These are phyloP conservation scores for Calcarisporium arbuscula DNA, from an alignment of 2,329 filamentous ascomycete genomes.

Conservation along the genomic window DNA sequence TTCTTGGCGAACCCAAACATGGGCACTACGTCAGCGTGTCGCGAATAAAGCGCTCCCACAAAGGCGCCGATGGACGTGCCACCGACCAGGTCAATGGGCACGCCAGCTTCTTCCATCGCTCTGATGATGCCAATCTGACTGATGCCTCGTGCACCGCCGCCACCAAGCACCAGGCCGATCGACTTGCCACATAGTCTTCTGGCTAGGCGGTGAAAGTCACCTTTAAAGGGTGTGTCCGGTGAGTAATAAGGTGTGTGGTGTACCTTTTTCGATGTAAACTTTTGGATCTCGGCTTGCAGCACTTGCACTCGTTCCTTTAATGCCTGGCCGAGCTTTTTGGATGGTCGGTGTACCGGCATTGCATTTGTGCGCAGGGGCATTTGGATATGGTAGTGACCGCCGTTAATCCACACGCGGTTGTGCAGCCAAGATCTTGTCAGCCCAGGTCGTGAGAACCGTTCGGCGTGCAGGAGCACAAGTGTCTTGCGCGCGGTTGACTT, in stretches of 20 bases:
- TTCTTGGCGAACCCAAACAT: conserved; percentile 97
- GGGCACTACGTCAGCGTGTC: conserved; percentile 92
- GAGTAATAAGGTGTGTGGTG: conserved; percentile 85
- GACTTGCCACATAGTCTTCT: conserved; percentile 88
- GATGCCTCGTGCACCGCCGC: conserved; percentile 86
- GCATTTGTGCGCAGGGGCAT: conserved; percentile 79
- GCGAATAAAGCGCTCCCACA: conserved; percentile 89
- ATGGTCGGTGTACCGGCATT: conserved; percentile 68
- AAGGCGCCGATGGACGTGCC: conserved; percentile 96
- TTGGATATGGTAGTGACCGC: conserved; percentile 94
- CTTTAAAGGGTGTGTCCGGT: conserved; percentile 86
- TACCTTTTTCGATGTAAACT: conserved; percentile 92
- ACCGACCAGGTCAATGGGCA: conserved; percentile 91
- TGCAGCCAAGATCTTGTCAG: conserved; percentile 83
- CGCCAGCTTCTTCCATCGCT: conserved; percentile 90
- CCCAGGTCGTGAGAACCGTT: conserved; percentile 79
- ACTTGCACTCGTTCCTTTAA: conserved; percentile 92
- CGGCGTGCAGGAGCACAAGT: conserved; percentile 80
- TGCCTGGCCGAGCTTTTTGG: conserved; percentile 74
- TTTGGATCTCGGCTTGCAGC: conserved; percentile 93
- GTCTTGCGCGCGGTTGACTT: conserved; percentile 95
- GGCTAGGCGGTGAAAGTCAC: conserved; percentile 91
- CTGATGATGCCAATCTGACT: conserved; percentile 91
- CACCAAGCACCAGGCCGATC: conserved; percentile 87
- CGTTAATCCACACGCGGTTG: conserved; percentile 96